These are phyloP conservation scores for Boeremia exigua DNA, from an alignment of 2,329 filamentous ascomycete genomes.

Conservation along the genomic window DNA sequence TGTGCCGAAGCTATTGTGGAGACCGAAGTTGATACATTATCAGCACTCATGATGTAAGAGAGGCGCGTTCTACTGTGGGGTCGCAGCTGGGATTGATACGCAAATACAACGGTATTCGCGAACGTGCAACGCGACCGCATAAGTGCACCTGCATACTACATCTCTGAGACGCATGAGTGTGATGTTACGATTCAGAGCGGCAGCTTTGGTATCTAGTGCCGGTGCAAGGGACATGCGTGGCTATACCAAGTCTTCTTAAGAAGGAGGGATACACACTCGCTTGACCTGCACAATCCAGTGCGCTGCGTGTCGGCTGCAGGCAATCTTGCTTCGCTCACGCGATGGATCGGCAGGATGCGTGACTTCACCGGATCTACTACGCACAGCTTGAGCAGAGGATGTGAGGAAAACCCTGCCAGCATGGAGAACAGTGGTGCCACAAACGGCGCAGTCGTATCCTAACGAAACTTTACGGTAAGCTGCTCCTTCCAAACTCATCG, in stretches of 20 bases:
- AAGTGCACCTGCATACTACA: slow-evolving; percentile 6
- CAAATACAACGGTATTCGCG: slow-evolving; percentile 3
- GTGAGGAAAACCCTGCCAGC: background rate
- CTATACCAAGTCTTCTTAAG: slow-evolving; percentile 6
- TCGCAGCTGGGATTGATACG: background rate
- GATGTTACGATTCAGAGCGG: slow-evolving; percentile 3
- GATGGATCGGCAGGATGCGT: background rate
- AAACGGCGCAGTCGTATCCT: background rate
- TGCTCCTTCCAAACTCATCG: background rate
- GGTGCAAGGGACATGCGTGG: background rate
- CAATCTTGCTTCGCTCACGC: background rate
- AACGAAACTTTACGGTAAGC: background rate
- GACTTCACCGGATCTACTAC: background rate
- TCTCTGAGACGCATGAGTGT: slow-evolving; percentile 1
- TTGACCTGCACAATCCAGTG: background rate
- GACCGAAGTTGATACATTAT: background rate
- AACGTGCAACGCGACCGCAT: slow-evolving; percentile 12
- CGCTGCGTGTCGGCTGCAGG: background rate
- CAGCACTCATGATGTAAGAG: slow-evolving; percentile 6
- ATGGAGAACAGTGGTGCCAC: background rate
- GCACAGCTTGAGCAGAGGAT: background rate
- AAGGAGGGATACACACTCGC: background rate
- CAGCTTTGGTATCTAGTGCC: background rate
- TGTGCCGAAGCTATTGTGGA: background rate
- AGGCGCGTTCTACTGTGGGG: slow-evolving; percentile 7